Conservation (phyloP, 2,329 filamentous ascomycete genomes). For the Fusarium torulosum region DNA sequence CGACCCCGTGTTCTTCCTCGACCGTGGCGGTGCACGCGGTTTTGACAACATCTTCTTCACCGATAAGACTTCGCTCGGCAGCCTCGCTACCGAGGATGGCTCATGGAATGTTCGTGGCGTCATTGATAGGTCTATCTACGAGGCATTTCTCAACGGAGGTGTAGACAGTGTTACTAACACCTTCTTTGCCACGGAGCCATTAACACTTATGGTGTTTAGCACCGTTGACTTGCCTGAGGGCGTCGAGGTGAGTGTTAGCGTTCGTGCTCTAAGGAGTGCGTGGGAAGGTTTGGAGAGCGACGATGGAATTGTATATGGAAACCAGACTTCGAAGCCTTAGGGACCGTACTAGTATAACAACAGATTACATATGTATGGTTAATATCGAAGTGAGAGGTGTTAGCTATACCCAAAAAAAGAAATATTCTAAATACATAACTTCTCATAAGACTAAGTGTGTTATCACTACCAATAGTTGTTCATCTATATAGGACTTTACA, state of each 20-base stretch:
- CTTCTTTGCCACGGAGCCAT: slow-evolving; percentile 49
- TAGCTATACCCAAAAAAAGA: too few relatives aligned
- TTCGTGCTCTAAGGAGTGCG: slow-evolving; percentile 46
- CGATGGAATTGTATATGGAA: slow-evolving; percentile 14
- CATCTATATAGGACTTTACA: too few relatives aligned
- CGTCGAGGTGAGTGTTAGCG: slow-evolving; percentile 39
- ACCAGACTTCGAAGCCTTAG: background rate
- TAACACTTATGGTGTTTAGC: slow-evolving; percentile 43
- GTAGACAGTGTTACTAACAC: slow-evolving; percentile 51
- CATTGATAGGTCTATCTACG: slow-evolving; percentile 53
- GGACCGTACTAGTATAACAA: too few relatives aligned
- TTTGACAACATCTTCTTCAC: slow-evolving; percentile 53
- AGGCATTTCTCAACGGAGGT: slow-evolving; percentile 53
- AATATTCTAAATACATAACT: too few relatives aligned
- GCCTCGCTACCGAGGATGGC: slow-evolving; percentile 18
- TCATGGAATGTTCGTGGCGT: slow-evolving; percentile 51
- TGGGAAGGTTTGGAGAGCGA: slow-evolving; percentile 35
- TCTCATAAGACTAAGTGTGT: too few relatives aligned
- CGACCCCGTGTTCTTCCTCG: slow-evolving; percentile 48
- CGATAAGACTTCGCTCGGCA: slow-evolving; percentile 48
- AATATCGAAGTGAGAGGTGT: too few relatives aligned
- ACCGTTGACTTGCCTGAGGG: slow-evolving; percentile 37
- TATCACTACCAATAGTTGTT: too few relatives aligned
- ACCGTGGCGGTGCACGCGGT: slow-evolving; percentile 46
- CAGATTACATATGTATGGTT: too few relatives aligned